These are phyloP conservation scores for Amanita fuliginea DNA, from an alignment of 768 basidiomycete species.

Conservation along the genomic window DNA sequence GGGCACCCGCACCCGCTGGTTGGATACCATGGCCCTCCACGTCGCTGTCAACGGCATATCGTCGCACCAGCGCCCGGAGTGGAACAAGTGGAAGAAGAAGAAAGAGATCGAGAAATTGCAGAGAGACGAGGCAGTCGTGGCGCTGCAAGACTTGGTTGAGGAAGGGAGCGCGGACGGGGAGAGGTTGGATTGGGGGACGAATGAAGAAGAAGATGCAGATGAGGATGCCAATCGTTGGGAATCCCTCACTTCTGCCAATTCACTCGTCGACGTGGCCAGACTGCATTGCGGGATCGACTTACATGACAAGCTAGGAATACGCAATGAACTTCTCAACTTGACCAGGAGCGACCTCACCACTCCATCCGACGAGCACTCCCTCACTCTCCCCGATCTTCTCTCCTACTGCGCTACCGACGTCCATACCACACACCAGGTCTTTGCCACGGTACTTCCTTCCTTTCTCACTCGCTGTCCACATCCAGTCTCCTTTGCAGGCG, in stretches of 20 bases:
- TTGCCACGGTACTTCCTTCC: conserved; percentile 60
- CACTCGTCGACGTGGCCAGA: conserved; percentile 83
- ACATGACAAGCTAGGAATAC: not conserved
- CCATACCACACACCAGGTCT: conserved; percentile 74
- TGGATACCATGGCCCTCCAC: conserved; percentile 94
- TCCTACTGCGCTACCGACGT: conserved; percentile 85
- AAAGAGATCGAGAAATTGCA: conserved; percentile 45
- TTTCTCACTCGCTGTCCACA: conserved; percentile 81
- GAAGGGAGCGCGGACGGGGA: conserved; percentile 32
- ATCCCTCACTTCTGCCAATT: conserved; percentile 85
- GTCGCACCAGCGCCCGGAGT: conserved; percentile 87
- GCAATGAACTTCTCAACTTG: conserved; percentile 28
- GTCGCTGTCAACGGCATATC: conserved; percentile 92
- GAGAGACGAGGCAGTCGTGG: conserved; percentile 53
- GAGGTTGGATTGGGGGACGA: conserved; percentile 16
- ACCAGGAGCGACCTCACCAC: conserved; percentile 57
- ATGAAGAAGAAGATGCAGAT: conserved; percentile 18
- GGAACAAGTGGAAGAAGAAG: conserved; percentile 77
- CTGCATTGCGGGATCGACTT: conserved; percentile 78
- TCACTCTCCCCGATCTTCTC: conserved; percentile 63
- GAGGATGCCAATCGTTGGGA: conserved; percentile 70
- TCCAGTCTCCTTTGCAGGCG: conserved; percentile 87
- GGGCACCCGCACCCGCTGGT: conserved; percentile 63
- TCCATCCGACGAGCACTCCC: conserved; percentile 44
- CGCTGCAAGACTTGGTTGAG: conserved; percentile 33